Base-by-base conservation (phyloP, 163 green algal genomes). In the Trebouxiophyceae sp. region DNA sequence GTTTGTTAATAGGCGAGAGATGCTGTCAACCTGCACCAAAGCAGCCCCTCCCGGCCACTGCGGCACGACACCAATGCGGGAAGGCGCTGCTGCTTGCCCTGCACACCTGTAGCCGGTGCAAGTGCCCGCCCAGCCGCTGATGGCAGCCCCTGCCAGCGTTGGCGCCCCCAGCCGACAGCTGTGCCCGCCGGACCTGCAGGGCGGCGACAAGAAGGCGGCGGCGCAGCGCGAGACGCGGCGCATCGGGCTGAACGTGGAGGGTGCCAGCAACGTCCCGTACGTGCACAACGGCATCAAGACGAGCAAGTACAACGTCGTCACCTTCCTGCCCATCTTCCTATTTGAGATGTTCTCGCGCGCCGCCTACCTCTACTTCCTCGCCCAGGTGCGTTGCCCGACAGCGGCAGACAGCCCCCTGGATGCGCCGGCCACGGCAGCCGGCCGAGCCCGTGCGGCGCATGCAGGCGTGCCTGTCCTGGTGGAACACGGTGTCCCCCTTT, bases 301-400 rank as follows among this genome's bases (percentile, higher is more conserved):
- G 2, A 74, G 72, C 55, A 92, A 91, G 72, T 95, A 95, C 80
- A 92, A 88, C 58, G 22, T 86, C n/a, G 19, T 86, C 68, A 91
- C 83, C 45, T 93, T 93, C 68, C 39, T 89, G 22, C 87, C 87
- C 27, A 76, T 87, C 39, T 93, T 95, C 69, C 73, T 95, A 55
- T 90, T 89, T 60, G 81, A 90, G 68, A 86, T 93, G 74, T 93
- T 95, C 57, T 83, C 67, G 0, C 67, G 87, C 6, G 82, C 82
- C 12, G 87, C 87, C 12, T 95, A 95, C 77, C 68, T 92, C 2
- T 95, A 95, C 69, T 95, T 95, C 60, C 69, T 95, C 39, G 54
- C 79, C 27, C 86, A 90, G 76, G 78, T 57, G 19, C 22, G 47
- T 5, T 28, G 19, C 47, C 26, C 12, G 23, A 57, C 12, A 16